Conservation (phyloP, 2,329 filamentous ascomycete species). For the Beauveria scarabaeidicola region DNA sequence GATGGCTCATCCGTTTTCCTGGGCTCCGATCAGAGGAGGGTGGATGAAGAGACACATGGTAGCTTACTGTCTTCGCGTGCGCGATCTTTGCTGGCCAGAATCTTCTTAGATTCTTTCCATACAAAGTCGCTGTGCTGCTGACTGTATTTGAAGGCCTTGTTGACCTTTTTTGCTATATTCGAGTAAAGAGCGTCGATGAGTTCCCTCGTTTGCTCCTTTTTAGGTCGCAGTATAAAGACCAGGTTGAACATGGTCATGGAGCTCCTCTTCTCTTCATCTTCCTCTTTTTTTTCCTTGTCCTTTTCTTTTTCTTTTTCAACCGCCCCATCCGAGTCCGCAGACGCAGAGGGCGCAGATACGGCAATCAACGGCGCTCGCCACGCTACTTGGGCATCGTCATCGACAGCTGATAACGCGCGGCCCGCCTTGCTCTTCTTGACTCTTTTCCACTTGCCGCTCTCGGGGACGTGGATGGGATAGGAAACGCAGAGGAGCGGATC, state of each 20-base stretch:
- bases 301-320: conserved; percentile 21
- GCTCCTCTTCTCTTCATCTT: conserved; percentile 52
- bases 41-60: too few relatives aligned
- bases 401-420: conserved; percentile 14
- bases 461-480: conserved; percentile 72
- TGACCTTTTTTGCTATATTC: conserved; percentile 85
- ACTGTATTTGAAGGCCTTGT: conserved; percentile 85
- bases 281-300: conserved; percentile 31
- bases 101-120: conserved; percentile 79
- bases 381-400: conserved; percentile 21
- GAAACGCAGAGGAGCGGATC: conserved; percentile 75
- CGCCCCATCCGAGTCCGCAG: conserved; percentile 19
- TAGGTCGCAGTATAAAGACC: conserved; percentile 82
- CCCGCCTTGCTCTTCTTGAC: conserved; percentile 35
- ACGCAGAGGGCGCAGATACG: conserved; percentile 13
- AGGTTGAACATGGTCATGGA: conserved; percentile 97
- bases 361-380: conserved; percentile 17
- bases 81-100: conserved; percentile 73
- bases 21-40: conserved; percentile 9
- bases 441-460: conserved; percentile 71
- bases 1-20: conserved; percentile 51
- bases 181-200: conserved; percentile 71
- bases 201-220: conserved; percentile 65
- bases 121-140: conserved; percentile 87
- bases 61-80: conserved; percentile 59